phyloP scores from a whole-genome alignment of 75 land plant genomes.

The Azolla pinnata region DNA sequence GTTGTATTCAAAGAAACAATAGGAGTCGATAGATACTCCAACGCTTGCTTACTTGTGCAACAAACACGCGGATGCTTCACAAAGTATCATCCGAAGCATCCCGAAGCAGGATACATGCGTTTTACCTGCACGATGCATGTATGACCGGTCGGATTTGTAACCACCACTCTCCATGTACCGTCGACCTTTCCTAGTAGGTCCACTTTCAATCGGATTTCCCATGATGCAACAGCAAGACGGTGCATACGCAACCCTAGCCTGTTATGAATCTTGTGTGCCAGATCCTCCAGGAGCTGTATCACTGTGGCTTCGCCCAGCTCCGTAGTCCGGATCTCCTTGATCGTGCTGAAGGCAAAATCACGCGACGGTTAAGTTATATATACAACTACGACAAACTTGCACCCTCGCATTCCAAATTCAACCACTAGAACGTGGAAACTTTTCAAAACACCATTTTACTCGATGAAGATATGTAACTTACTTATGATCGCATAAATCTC shows the following conservation, averaged over 20 bases:
- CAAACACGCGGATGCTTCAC: no score
- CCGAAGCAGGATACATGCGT: no score
- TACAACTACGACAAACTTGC: no score
- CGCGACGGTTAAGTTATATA: no score
- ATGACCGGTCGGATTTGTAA: constrained; percentile 85
- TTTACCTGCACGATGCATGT: constrained; percentile 92
- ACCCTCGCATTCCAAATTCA: no score
- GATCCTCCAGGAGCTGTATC: constrained; percentile 40
- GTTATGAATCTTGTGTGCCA: constrained; percentile 54
- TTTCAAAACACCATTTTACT: no score
- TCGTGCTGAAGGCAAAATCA: constrained; percentile 1
- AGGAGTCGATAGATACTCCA: no score
- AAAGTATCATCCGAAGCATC: no score
- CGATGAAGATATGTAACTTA: no score
- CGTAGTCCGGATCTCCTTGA: background rate
- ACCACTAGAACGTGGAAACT: no score
- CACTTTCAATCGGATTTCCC: constrained; percentile 89
- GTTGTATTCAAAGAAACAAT: no score
- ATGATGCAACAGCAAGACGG: constrained; percentile 71
- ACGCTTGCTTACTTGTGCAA: no score
- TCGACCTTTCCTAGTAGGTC: constrained; percentile 41
- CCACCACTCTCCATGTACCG: constrained; percentile 96
- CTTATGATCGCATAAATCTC: constrained; percentile 31
- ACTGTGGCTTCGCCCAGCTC: constrained; percentile 31
- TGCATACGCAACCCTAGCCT: constrained; percentile 87